These are phyloP conservation scores for Penicillium sclerotiorum DNA, from an alignment of 2,329 filamentous ascomycete genomes.

Conservation along the genomic window DNA sequence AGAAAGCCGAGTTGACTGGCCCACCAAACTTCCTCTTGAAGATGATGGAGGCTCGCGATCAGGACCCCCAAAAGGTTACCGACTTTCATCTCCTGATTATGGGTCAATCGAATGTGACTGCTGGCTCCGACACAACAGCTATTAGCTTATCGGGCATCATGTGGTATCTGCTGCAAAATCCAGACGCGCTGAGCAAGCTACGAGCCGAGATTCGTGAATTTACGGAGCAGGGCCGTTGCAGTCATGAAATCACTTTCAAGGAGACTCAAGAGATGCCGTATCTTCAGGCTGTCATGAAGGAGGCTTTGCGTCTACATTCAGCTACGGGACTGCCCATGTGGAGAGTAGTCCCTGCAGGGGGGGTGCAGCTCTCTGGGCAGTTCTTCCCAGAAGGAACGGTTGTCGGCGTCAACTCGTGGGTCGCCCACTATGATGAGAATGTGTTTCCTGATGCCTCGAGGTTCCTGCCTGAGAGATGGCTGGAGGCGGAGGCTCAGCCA, in stretches of 20 bases:
- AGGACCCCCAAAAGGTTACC: slow-evolving; percentile 48
- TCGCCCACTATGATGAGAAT: slow-evolving; percentile 46
- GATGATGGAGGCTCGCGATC: slow-evolving; percentile 43
- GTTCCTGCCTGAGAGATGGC: slow-evolving; percentile 53
- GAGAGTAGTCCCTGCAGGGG: slow-evolving; percentile 51
- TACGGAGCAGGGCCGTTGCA: slow-evolving; percentile 18
- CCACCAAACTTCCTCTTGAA: slow-evolving; percentile 48
- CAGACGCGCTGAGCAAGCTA: slow-evolving; percentile 27
- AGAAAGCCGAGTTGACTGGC: slow-evolving; percentile 13
- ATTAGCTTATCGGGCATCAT: slow-evolving; percentile 51
- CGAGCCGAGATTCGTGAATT: slow-evolving; percentile 37
- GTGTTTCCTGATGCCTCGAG: slow-evolving; percentile 49
- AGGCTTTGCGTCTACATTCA: slow-evolving; percentile 55
- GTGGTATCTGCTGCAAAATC: slow-evolving; percentile 48
- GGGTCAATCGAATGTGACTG: slow-evolving; percentile 38
- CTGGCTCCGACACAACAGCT: slow-evolving; percentile 51
- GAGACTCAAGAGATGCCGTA: slow-evolving; percentile 52
- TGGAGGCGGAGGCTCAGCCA: slow-evolving; percentile 38
- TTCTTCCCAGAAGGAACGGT: slow-evolving; percentile 47
- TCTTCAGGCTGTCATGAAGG: slow-evolving; percentile 57
- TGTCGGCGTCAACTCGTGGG: slow-evolving; percentile 49
- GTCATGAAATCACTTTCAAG: slow-evolving; percentile 40
- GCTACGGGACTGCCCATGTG: slow-evolving; percentile 54
- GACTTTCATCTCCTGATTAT: slow-evolving; percentile 44
- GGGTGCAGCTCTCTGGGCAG: slow-evolving; percentile 45